Base-by-base conservation (phyloP, 306 rosid species). In the Lathyrus sativus region DNA sequence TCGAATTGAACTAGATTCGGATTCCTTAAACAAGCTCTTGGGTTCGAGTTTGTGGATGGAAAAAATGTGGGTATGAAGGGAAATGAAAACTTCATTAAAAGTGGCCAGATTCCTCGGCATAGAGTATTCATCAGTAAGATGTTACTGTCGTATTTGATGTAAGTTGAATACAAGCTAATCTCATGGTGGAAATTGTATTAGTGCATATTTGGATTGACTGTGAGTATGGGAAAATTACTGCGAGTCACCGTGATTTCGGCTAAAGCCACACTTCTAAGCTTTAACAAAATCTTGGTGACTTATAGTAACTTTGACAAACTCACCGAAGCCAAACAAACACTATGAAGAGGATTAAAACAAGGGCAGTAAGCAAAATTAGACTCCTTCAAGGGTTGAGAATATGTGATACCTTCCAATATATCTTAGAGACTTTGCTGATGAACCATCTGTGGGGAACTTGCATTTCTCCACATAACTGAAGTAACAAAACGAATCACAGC, bases 391-490 rank as follows among this genome's bases (percentile, higher is more conserved):
- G 33, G 46, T 76, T 59, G 26, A 53, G 72, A 71, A 81, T 45
- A 31, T 19, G 15, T 58, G 50, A 43, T 79, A 93, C 99, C 99
- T 93, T 81, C 99, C 99, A 68, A 93, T 85, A 62, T 93, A 93
- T 90, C 99, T 84, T 65, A 93, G 86, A 50, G 97, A 93, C 85
- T 93, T 93, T 7, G 99, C 84, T 11, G 96, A 65, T 37, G 96
- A 86, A 72, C 96, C 97, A 62, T 93, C 99, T 58, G 51, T 63
- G 8, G 99, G 99, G 75, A 78, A 93, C 82, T 93, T 93, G 96
- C 99, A 93, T 42, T 70, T 86, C 61, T 93, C 85, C 66, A 93
- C 97, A 69, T 79, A 92, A 61, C 98, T 92, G 78, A 51, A 72
- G 60, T 15, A 12, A 44, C 66, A 51, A 70, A 59, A 60, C 0